These are phyloP conservation scores for Dimargaris cristalligena DNA, from an alignment of 192 early-diverging fungal species.

Conservation along the genomic window DNA sequence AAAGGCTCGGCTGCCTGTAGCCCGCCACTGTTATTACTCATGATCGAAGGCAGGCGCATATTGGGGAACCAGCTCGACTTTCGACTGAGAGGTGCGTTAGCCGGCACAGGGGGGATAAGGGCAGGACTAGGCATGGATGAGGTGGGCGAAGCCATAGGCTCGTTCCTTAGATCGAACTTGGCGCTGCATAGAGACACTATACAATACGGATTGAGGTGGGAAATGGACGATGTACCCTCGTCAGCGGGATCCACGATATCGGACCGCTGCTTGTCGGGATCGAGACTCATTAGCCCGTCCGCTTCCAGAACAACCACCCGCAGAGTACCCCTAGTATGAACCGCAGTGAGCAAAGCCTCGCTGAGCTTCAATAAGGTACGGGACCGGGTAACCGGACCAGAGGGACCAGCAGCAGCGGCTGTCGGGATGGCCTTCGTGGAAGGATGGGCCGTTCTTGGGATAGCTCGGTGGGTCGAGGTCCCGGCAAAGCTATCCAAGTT, in stretches of 20 bases:
- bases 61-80: background rate
- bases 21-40: background rate
- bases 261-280: background rate
- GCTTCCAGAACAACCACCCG: constrained; percentile 7
- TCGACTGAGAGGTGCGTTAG: background rate
- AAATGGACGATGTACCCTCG: background rate
- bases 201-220: constrained; percentile 9
- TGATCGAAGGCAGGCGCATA: background rate
- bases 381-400: background rate
- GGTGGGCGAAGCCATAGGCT: background rate
- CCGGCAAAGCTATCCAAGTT: background rate
- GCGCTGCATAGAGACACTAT: background rate
- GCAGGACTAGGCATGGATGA: background rate
- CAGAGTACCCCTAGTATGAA: background rate
- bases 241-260: background rate
- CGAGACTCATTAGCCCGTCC: background rate
- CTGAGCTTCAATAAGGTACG: background rate
- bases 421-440: too few species aligned
- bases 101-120: background rate
- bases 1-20: background rate
- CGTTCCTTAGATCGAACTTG: background rate
- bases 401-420: too few species aligned
- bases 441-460: too few species aligned
- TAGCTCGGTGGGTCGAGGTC: too few species aligned
- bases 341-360: background rate